Base-by-base conservation (phyloP, 345 rosid genomes). In the Heritiera fomes region DNA sequence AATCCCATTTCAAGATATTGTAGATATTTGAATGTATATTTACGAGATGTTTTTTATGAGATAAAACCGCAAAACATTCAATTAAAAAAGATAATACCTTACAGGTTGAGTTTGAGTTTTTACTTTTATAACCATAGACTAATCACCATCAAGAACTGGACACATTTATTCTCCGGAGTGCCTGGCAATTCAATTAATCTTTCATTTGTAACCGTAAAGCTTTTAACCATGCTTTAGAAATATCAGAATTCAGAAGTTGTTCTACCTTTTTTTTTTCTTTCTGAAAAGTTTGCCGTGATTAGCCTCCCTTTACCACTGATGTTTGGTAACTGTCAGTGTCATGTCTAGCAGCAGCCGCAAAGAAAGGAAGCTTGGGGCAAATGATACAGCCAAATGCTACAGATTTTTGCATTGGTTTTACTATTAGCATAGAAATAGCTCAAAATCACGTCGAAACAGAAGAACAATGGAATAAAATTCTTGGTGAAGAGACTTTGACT, bases 401-500 rank as follows among this genome's bases (percentile, higher is more conserved):
- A 28, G 7, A 49, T 23, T 23, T 70, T 4, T 28, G 7, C 23
- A 41, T 41, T 13, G 15, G 72, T 9, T 43, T 45, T 45, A 20
- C 34, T 2, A 67, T 23, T 20, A 50, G 9, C 28, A 8, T 15
- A 28, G 60, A 62, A 28, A 43, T 41, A 18, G 30, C 64, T 18
- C 49, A 73, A 55, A 40, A 17, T 73, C 64, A 73, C n/a, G 49
- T 55, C 8, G 45, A 53, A 72, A 72, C 34, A 52, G 32, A 49
- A 70, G 4, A 28, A 13, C 40, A 70, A n/a, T 50, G 6, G 2
- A n/a, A 6, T 12, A 40, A 3, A 55, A 8, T 40, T n/a, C 17
- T n/a, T 75, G 43, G 5, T 43, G 59, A 60, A 23, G 15, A 45
- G 10, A 46, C 52, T 79, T 86, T 80, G 84, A 80, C 80, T 82